Evolutionary conservation across 129 eudicot genomes (phyloP), one percentile per base, ranked within the genome.

Genomic region (Ambrosia trifida): DNA sequence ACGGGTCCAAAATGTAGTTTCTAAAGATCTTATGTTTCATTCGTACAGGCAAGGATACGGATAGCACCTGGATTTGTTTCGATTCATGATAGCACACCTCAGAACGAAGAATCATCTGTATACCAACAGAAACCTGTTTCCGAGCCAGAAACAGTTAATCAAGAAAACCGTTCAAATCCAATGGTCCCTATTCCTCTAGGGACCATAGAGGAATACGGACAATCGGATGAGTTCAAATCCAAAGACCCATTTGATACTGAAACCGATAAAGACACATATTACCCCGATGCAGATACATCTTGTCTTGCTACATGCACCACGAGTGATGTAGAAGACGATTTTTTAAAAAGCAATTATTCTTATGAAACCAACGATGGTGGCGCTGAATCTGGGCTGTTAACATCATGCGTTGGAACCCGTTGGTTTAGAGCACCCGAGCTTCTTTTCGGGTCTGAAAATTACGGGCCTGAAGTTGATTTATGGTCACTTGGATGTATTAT

Each of bases 351-450:
- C 16, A 67, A 87, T 41, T 81, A 81, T 73, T 79, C 85, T 7
- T 87, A 87, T 36, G 91, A 79, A 49, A 64, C 74, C 12, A 91
- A 84, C 3, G 89, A 85, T 17, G 84, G 69, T 45, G 87, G 77
- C 43, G 61, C 80, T 38, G 80, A 79, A 40, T 57, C 66, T 11
- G 96, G 84, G 20, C 79, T 87, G 35, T 72, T 94, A 51, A 94
- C 99, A 36, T 94, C 99, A 6, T 87, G 96, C 73, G 97, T 90
- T 5, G 99, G 99, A 43, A 94, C 99, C 65, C 93, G 99, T 35
- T 94, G 99, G 99, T 94, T 82, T 77, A 74, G 97, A 73, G 92
- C 97, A 18, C 99, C 99, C 4, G 99, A 94, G 72, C 86, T 94
- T 64, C 96, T 94, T 58, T 94, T 80, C 13, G 99, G 99, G n/a